Evolutionary conservation across 2,329 filamentous ascomycete genomes (phyloP).

Genomic region (Myriosclerotinia scirpicola): DNA sequence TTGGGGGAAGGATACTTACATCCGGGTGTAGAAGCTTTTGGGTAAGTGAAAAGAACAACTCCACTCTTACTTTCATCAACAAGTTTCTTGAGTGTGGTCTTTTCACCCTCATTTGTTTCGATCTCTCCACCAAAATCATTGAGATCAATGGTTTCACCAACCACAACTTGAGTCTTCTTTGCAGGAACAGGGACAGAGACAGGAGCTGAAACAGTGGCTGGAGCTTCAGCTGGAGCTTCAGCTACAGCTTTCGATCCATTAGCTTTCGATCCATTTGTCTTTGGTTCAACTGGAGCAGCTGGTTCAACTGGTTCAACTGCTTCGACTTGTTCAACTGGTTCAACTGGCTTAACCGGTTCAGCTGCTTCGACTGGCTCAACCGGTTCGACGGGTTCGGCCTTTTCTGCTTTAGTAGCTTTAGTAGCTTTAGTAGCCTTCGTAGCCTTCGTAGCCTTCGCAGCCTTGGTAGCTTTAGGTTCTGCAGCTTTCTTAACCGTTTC

Average conservation of each 20-base stretch:
- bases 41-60: constrained; percentile 92
- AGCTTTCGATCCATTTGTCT: too few species aligned
- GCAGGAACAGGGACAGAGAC: constrained; percentile 39
- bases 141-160: constrained; percentile 57
- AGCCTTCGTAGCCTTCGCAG: too few species aligned
- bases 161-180: constrained; percentile 44
- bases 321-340: too few species aligned
- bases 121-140: constrained; percentile 68
- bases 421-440: too few species aligned
- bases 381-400: background rate
- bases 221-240: constrained; percentile 44
- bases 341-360: background rate
- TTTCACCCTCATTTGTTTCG: constrained; percentile 79
- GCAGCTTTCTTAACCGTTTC: constrained; percentile 26
- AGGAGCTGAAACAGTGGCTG: constrained; percentile 36
- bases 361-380: constrained; percentile 41
- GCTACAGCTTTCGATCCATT: constrained; percentile 43
- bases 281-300: constrained; percentile 41
- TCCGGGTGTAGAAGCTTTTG: constrained; percentile 88
- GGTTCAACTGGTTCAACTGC: background rate
- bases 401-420: background rate
- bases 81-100: constrained; percentile 76
- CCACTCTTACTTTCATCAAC: constrained; percentile 81
- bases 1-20: constrained; percentile 64
- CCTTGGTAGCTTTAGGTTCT: constrained; percentile 10